These are phyloP conservation scores for Magnusiomyces ingens DNA, from an alignment of 1,139 yeast species.

Conservation along the genomic window DNA sequence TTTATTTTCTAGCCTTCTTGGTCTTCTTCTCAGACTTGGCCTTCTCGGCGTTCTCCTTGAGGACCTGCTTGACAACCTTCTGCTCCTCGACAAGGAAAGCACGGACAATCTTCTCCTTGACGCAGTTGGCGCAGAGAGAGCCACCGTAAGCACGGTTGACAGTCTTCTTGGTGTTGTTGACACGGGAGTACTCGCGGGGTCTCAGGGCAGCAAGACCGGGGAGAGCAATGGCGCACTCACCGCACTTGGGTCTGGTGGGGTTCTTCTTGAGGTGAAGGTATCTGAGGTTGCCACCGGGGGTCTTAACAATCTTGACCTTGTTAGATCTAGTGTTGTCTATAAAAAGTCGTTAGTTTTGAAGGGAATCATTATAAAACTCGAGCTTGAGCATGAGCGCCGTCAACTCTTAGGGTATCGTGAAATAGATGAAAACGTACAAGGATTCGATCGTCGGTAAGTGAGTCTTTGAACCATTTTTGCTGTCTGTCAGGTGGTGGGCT, in stretches of 20 bases:
- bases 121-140: constrained; percentile 97
- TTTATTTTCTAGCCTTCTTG: constrained; percentile 30
- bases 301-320: constrained; percentile 98
- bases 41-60: constrained; percentile 88
- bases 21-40: constrained; percentile 54
- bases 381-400: not conserved
- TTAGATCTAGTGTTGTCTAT: constrained; percentile 93
- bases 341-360: not conserved
- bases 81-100: constrained; percentile 99
- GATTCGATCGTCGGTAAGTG: constrained; percentile 75
- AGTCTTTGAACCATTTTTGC: constrained; percentile 67
- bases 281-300: constrained; percentile 98
- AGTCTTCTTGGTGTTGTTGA: constrained; percentile 94
- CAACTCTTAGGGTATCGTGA: too few relatives aligned
- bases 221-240: constrained; percentile 92
- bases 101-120: constrained; percentile 97
- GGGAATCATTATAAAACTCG: not conserved
- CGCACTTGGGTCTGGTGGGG: constrained; percentile 97
- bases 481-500: constrained; percentile 11
- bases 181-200: constrained; percentile 95
- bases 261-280: constrained; percentile 96
- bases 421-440: constrained; percentile 53
- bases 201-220: constrained; percentile 87
- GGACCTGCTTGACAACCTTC: constrained; percentile 98
- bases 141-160: constrained; percentile 99